Evolutionary conservation across 331 rosid species (phyloP), one percentile per base, ranked within the genome.

Genomic region (Erythrophleum ivorense): DNA sequence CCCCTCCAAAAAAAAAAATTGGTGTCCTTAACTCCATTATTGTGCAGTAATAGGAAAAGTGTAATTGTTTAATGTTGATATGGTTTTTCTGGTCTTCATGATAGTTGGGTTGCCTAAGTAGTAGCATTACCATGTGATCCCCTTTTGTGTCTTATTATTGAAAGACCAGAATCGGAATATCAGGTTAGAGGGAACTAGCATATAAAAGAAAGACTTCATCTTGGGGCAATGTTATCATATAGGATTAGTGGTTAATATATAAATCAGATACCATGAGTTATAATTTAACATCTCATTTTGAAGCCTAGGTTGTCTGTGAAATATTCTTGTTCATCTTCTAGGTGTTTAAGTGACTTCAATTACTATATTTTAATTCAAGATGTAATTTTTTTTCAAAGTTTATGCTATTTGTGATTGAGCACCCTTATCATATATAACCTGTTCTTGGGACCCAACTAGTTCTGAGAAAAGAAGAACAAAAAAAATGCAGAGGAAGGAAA

Each of bases 31-130:
- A 36, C 36, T 60, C 55, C 76, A 55, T 65, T 71, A 7, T 71
- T 43, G 34, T 48, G 46, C 38, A 38, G 21, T 77, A 57, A 60
- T 67, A 52, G 24, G 75, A 60, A 76, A 45, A 63, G 73, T 49
- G 24, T n/a, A 55, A 71, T 49, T 66, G 60, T 80, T 49, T 63
- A 57, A 71, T 16, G 10, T 64, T 49, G 67, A 67, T 73, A 53
- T 77, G 73, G 57, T 49, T 65, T 83, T 71, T 77, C 75, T 68
- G 24, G 48, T 77, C 72, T 48, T 14, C 49, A 74, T 62, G 59
- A 80, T 65, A 62, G 74, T 74, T 62, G 75, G 77, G 79, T 49
- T 78, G 75, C 15, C 14, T 67, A 57, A 57, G 18, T 63, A 41
- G 57, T 48, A 36, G 52, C 45, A 29, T 43, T 59, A 76, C 48